A percentile compares a stretch with the other conserved stretches of the same genome.
Conservation (phyloP, 192 early-diverging fungal species). For the Anaeromyces robustus region DNA sequence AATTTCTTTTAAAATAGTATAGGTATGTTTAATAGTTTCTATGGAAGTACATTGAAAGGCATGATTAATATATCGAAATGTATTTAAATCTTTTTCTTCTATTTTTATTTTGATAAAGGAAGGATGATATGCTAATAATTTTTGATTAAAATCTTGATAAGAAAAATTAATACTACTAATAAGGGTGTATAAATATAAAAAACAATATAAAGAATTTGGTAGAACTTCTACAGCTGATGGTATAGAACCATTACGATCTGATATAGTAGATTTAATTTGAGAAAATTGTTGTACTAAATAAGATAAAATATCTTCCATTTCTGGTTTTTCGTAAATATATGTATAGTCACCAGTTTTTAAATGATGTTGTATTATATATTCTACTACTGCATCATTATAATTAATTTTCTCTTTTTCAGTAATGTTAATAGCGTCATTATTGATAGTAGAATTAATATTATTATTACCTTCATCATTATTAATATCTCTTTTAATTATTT, state of each 20-base stretch:
- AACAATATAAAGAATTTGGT: neutral
- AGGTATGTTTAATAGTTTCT: neutral
- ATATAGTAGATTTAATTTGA: neutral
- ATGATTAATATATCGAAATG: neutral
- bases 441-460: no score
- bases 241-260: neutral
- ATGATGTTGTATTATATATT: neutral
- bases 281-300: neutral
- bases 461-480: no score
- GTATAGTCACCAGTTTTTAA: neutral
- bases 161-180: neutral
- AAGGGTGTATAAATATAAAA: neutral
- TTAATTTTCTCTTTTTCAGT: no score
- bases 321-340: neutral
- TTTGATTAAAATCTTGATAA: neutral
- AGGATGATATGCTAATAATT: neutral
- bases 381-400: no score
- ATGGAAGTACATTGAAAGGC: neutral
- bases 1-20: neutral
- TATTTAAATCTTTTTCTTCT: neutral
- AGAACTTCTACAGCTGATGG: neutral
- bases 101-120: neutral
- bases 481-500: no score
- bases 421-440: no score
- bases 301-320: neutral